A percentile compares a stretch with the other conserved stretches of the same genome.
Evolutionary conservation across 371 early-diverging fungal genomes (phyloP).

Genomic region (Apophysomyces ossiformis): DNA sequence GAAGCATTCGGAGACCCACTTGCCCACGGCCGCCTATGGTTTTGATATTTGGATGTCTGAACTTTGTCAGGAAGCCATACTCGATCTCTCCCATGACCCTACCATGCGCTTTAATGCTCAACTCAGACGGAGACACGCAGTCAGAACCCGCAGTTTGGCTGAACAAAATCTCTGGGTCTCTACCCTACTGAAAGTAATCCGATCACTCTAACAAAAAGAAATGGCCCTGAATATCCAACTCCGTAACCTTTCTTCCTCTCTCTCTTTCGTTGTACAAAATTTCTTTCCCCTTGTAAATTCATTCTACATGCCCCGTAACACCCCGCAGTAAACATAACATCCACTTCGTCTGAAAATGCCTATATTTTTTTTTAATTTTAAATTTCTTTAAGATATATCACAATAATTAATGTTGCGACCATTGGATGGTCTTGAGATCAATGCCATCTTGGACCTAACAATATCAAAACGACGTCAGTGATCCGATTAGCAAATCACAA

Average conservation of each 20-base stretch:
- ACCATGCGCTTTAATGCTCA: not conserved
- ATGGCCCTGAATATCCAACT: not conserved
- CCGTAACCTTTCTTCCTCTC: not conserved
- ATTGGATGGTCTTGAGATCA: conserved; percentile 91
- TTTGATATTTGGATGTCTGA: conserved; percentile 2
- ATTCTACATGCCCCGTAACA: not conserved
- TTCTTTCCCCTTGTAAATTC: not conserved
- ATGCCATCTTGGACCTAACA: conserved; percentile 84
- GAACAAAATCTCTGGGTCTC: not conserved
- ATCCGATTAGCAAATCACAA: conserved; percentile 7
- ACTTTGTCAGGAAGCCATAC: not conserved
- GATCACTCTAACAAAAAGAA: not conserved
- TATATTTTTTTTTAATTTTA: conserved; percentile 4
- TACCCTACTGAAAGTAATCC: not conserved
- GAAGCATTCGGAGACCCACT: not conserved
- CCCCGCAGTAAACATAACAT: not conserved
- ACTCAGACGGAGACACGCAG: not conserved
- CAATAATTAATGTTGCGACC: conserved; percentile 81
- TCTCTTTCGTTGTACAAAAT: conserved; percentile 4
- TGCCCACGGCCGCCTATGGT: not conserved
- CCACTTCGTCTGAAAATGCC: not conserved
- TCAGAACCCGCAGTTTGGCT: not conserved
- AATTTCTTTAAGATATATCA: not conserved
- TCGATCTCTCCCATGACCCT: not conserved
- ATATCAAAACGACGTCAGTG: conserved; percentile 11